Percentiles rank a stretch among this genome's conserved stretches.
Conservation (phyloP, 768 basidiomycete genomes). For the Hemileccinum impolitum region DNA sequence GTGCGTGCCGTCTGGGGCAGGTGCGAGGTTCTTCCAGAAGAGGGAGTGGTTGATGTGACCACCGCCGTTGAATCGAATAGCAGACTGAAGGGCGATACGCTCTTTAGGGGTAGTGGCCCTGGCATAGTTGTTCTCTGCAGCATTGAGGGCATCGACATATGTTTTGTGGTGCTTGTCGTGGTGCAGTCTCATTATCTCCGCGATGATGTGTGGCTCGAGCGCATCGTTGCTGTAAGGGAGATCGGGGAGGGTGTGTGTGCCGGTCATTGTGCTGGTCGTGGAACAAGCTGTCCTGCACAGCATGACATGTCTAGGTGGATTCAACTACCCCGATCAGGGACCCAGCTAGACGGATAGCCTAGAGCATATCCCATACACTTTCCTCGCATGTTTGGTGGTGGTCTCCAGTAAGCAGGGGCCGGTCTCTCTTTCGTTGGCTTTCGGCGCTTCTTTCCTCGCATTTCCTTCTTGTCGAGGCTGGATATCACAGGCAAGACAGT, state of each 20-base stretch:
- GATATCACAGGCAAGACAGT: constrained; percentile 18
- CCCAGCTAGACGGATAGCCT: constrained; percentile 32
- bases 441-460: constrained; percentile 6
- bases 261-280: constrained; percentile 35
- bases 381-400: constrained; percentile 17
- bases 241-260: constrained; percentile 57
- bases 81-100: constrained; percentile 27
- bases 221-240: constrained; percentile 84
- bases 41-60: constrained; percentile 92
- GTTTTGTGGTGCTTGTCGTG: constrained; percentile 96
- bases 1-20: constrained; percentile 42
- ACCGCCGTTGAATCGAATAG: constrained; percentile 25
- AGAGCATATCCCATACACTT: constrained; percentile 30
- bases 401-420: constrained; percentile 29
- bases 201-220: constrained; percentile 89
- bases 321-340: constrained; percentile 4
- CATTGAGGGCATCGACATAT: constrained; percentile 72
- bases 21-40: constrained; percentile 95
- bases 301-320: constrained; percentile 13
- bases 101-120: constrained; percentile 63
- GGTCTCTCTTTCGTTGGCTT: constrained; percentile 16
- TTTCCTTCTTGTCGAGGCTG: not conserved
- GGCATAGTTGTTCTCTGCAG: constrained; percentile 74
- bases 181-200: constrained; percentile 91
- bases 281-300: constrained; percentile 12